Percentiles rank a stretch among this genome's conserved stretches.
These are phyloP conservation scores for Botrytis fabae DNA, from an alignment of 2,329 filamentous ascomycete genomes.

Conservation along the genomic window DNA sequence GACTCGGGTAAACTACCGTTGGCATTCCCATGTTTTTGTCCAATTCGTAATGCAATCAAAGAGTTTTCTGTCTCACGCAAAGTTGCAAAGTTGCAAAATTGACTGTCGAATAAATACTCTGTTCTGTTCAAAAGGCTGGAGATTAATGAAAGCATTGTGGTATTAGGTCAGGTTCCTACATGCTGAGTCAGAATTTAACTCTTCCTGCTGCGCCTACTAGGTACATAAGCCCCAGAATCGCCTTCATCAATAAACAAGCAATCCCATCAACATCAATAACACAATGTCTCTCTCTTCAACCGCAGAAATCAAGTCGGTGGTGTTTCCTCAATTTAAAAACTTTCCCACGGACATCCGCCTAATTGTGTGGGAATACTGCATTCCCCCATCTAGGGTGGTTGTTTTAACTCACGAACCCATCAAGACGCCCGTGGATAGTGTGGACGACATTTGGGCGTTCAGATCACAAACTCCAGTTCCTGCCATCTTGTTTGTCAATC, in stretches of 20 bases:
- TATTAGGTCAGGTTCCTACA: neutral
- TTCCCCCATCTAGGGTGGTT: neutral
- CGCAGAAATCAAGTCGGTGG: neutral
- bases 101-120: neutral
- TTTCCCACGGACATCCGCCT: neutral
- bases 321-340: neutral
- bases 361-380: neutral
- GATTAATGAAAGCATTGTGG: neutral
- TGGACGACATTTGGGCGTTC: neutral
- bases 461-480: slow-evolving; percentile 1
- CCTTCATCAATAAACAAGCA: neutral
- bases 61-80: neutral
- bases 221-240: neutral
- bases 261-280: neutral
- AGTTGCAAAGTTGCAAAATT: neutral
- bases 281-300: neutral
- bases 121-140: neutral
- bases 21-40: neutral
- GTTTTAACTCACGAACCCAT: neutral
- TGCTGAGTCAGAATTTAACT: neutral
- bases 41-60: neutral
- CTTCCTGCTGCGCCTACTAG: neutral
- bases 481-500: neutral
- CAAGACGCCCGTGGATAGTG: neutral
- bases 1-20: neutral